phyloP scores from a whole-genome alignment of 257 asterid genomes.

The Primulina eburnea region DNA sequence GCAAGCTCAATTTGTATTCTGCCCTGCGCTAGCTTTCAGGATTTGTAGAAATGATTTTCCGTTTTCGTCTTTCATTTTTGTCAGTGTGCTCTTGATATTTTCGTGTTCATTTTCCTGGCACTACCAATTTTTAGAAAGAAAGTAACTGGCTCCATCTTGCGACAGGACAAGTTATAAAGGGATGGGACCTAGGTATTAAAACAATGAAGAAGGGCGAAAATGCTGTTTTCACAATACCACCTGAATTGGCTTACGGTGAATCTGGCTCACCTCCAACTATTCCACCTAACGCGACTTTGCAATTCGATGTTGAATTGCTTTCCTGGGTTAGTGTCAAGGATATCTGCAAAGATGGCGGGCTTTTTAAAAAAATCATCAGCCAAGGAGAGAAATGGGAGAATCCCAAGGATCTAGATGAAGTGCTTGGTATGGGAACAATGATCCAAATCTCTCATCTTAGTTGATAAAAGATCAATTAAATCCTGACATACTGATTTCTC shows the following conservation, averaged over 20 bases:
- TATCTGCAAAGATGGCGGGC: slow-evolving; percentile 77
- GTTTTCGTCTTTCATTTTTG: neutral
- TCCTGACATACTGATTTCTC: slow-evolving; percentile 18
- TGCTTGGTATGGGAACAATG: slow-evolving; percentile 36
- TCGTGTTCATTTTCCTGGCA: neutral
- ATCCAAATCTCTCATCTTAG: neutral
- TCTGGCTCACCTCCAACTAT: slow-evolving; percentile 78
- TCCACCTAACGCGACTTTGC: slow-evolving; percentile 72
- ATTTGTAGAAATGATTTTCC: too few species aligned
- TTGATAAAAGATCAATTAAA: neutral
- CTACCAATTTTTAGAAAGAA: neutral
- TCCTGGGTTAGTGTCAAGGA: slow-evolving; percentile 75
- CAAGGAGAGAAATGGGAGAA: slow-evolving; percentile 78
- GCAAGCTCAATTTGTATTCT: neutral
- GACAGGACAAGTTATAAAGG: slow-evolving; percentile 73
- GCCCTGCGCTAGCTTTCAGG: neutral
- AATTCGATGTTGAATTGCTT: slow-evolving; percentile 67
- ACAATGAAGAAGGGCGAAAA: slow-evolving; percentile 80
- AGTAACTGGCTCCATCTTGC: slow-evolving; percentile 1
- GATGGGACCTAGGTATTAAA: slow-evolving; percentile 73
- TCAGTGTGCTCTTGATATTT: neutral
- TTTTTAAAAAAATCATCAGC: slow-evolving; percentile 55
- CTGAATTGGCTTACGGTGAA: slow-evolving; percentile 69
- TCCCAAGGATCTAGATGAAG: slow-evolving; percentile 72
- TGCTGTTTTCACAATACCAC: slow-evolving; percentile 67